Base-by-base conservation (phyloP, 2,329 filamentous ascomycete species). In the Plectosphaerella sp. region DNA sequence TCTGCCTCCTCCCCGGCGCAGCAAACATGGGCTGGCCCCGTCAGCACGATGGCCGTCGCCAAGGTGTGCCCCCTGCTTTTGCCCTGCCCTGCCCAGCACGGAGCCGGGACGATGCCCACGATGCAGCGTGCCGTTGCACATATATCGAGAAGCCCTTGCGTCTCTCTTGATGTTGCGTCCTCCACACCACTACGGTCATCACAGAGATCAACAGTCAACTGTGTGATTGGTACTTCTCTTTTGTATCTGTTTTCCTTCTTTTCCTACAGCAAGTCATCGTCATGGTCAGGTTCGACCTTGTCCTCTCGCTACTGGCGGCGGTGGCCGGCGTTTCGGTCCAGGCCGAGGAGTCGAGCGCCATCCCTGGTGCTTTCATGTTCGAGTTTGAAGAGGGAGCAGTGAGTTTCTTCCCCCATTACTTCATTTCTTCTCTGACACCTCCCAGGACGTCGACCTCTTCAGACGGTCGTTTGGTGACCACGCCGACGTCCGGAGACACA, bases 301-400 rank as follows among this genome's bases (percentile, higher is more conserved):
- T 69, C 50, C 52, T 66, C 61, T 63, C 66, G 61, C 62, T 74
- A 14, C 61, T 72, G 49, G 68, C 67, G 54, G 60, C 62, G 42
- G 66, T 62, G 35, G 62, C 62, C 16, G 67, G 65, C 15, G 57
- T 67, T 16, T 53, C 62, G 37, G 61, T 61, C n/a, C 56, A 60
- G 41, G 37, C 58, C n/a, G 43, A 56, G 35, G 59, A 54, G 45
- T 61, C 56, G 49, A 53, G 62, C 28, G 58, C 70, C 41, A 59
- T 81, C 12, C 67, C 73, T 1, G 76, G 78, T 18, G 73, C 73
- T 22, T 82, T 75, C 63, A 76, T 82, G 56, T 70, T 82, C 53
- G 78, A 82, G 57, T 76, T 80, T 49, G 73, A 79, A 45, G 72
- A 78, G 18, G 68, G 69, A 8, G 65, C 75, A 59, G 78, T 80